Evolutionary conservation across 2,329 filamentous ascomycete species (phyloP).

Genomic region (Fusarium burgessii): DNA sequence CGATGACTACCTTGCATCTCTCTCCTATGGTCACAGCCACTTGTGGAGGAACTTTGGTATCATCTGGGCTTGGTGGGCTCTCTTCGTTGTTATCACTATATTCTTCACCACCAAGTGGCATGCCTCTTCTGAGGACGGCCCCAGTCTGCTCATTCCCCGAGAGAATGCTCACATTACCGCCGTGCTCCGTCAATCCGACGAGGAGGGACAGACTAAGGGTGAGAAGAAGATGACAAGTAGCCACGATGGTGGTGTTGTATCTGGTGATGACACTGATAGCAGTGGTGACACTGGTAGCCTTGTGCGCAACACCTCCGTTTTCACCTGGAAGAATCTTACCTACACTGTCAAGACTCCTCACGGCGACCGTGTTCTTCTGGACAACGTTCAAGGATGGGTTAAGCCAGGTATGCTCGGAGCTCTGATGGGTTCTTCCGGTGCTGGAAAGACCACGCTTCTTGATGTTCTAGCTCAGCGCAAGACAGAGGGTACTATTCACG

Average conservation of each 20-base stretch:
- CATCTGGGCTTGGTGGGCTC: slow-evolving; percentile 71
- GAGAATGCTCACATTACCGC: slow-evolving; percentile 61
- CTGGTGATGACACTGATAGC: slow-evolving; percentile 19
- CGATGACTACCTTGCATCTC: slow-evolving; percentile 67
- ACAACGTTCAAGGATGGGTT: slow-evolving; percentile 86
- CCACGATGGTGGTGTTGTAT: slow-evolving; percentile 26
- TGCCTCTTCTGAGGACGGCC: slow-evolving; percentile 62
- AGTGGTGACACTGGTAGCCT: slow-evolving; percentile 54
- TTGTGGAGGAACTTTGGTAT: slow-evolving; percentile 73
- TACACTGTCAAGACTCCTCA: slow-evolving; percentile 74
- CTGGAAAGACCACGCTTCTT: slow-evolving; percentile 86
- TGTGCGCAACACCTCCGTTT: slow-evolving; percentile 73
- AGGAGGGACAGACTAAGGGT: slow-evolving; percentile 58
- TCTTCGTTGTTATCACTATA: slow-evolving; percentile 70
- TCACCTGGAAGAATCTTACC: slow-evolving; percentile 79
- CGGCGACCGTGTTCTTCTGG: slow-evolving; percentile 76
- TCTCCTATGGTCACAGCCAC: slow-evolving; percentile 65
- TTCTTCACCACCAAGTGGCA: slow-evolving; percentile 69
- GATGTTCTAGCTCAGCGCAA: slow-evolving; percentile 85
- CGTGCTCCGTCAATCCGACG: slow-evolving; percentile 55
- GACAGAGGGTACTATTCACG: slow-evolving; percentile 80
- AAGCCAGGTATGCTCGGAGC: slow-evolving; percentile 83
- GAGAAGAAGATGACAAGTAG: slow-evolving; percentile 28
- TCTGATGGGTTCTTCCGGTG: slow-evolving; percentile 84
- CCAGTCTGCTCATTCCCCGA: slow-evolving; percentile 70